Conservation (phyloP, 352 stramenopile species). For the Phytophthora boehmeriae region DNA sequence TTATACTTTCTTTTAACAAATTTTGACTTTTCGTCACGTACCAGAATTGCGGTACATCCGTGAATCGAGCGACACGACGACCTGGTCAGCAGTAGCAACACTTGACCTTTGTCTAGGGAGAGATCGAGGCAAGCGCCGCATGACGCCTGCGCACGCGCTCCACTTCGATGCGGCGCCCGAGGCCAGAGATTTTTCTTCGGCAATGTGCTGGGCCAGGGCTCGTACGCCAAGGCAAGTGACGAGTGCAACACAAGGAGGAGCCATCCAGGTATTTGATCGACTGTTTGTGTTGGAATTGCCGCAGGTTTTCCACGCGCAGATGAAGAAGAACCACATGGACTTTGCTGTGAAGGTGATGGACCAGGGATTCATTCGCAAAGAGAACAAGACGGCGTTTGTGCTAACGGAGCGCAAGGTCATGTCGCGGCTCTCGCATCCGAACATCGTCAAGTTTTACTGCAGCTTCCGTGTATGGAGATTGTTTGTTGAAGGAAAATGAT, state of each 20-base stretch:
- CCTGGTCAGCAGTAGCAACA: constrained; percentile 2
- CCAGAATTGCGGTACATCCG: too few relatives aligned
- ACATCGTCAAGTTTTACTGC: constrained; percentile 91
- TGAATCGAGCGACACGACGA: neutral
- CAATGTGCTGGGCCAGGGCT: constrained; percentile 84
- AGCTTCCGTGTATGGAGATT: constrained; percentile 75
- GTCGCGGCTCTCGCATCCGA: constrained; percentile 84
- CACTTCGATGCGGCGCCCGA: constrained; percentile 71
- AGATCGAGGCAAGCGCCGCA: constrained; percentile 3
- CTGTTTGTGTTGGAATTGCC: too few relatives aligned
- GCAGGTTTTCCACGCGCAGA: constrained; percentile 88
- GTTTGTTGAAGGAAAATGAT: constrained; percentile 1
- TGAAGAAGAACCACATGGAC: constrained; percentile 82
- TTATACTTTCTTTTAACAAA: neutral
- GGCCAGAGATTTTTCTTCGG: constrained; percentile 86
- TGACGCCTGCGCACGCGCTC: constrained; percentile 49
- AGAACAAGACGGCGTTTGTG: constrained; percentile 92
- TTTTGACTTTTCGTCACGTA: too few relatives aligned
- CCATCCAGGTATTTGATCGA: too few relatives aligned
- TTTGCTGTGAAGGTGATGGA: constrained; percentile 94
- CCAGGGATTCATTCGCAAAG: constrained; percentile 89
- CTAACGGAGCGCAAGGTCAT: constrained; percentile 92
- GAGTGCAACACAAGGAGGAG: neutral
- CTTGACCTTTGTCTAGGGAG: neutral
- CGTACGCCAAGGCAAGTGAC: constrained; percentile 79